Percentiles rank a stretch among this genome's conserved stretches.
phyloP scores from a whole-genome alignment of 2,329 filamentous ascomycete species.

The Phyllachora maydis region DNA sequence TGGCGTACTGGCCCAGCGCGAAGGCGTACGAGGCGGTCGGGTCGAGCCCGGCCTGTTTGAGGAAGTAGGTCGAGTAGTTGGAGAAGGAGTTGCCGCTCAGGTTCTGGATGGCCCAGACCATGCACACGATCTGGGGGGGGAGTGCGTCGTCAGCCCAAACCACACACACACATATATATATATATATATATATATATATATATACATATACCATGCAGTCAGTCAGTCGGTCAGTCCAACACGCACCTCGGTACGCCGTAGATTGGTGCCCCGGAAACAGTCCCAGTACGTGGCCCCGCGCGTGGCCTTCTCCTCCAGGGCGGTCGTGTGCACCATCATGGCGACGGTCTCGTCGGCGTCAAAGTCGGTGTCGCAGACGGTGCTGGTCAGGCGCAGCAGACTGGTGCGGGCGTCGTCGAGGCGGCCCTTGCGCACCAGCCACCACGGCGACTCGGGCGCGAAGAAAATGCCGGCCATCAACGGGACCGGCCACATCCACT shows the following conservation, averaged over 20 bases:
- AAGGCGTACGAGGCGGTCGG: constrained; percentile 32
- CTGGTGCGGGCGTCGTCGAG: constrained; percentile 45
- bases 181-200: too few relatives aligned
- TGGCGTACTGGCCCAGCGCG: constrained; percentile 42
- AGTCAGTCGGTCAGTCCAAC: constrained; percentile 1
- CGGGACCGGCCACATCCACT: constrained; percentile 62
- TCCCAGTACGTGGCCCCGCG: constrained; percentile 56
- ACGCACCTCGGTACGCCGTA: constrained; percentile 47
- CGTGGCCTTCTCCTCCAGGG: constrained; percentile 58
- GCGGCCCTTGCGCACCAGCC: constrained; percentile 48
- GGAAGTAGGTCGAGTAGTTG: constrained; percentile 45
- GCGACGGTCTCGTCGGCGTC: constrained; percentile 68
- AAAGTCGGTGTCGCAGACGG: constrained; percentile 46
- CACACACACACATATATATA: too few relatives aligned
- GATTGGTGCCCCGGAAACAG: constrained; percentile 64
- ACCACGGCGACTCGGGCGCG: constrained; percentile 54
- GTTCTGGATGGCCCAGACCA: constrained; percentile 44
- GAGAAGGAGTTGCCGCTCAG: constrained; percentile 42
- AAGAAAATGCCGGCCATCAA: constrained; percentile 44
- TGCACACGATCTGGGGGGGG: constrained; percentile 38
- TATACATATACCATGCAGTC: constrained; percentile 1
- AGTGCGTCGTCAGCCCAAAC: too few relatives aligned
- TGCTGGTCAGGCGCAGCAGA: constrained; percentile 42
- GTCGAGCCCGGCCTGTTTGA: constrained; percentile 35
- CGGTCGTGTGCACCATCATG: constrained; percentile 85